phyloP scores from a whole-genome alignment of 345 rosid genomes.

The Brassica juncea region DNA sequence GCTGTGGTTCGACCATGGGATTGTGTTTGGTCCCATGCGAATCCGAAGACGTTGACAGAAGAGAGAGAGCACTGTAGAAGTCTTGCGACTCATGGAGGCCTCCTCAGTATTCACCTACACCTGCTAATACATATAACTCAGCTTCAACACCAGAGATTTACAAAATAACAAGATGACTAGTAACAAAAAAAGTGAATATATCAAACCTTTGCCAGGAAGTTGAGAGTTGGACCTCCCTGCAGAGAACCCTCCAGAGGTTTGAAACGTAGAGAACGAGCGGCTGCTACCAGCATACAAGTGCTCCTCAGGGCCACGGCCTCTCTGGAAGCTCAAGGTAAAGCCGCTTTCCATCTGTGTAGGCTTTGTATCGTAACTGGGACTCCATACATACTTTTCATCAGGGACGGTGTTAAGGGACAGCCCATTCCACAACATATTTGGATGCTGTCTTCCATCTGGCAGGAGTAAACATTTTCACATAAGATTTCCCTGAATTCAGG shows the following conservation, averaged over 20 bases:
- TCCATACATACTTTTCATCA: slow-evolving; percentile 46
- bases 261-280: slow-evolving; percentile 39
- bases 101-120: slow-evolving; percentile 54
- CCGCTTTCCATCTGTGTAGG: slow-evolving; percentile 53
- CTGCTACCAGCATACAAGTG: slow-evolving; percentile 40
- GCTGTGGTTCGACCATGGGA: slow-evolving; percentile 24
- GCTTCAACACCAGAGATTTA: slow-evolving; percentile 5
- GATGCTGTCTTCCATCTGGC: slow-evolving; percentile 68
- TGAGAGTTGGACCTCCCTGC: slow-evolving; percentile 29
- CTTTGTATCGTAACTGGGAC: slow-evolving; percentile 45
- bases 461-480: slow-evolving; percentile 11
- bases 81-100: slow-evolving; percentile 64
- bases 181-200: neutral
- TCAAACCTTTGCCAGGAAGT: slow-evolving; percentile 27
- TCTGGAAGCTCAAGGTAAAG: slow-evolving; percentile 44
- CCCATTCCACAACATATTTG: slow-evolving; percentile 54
- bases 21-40: slow-evolving; percentile 46
- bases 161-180: neutral
- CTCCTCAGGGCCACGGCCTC: slow-evolving; percentile 46
- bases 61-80: slow-evolving; percentile 97
- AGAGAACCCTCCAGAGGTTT: slow-evolving; percentile 46
- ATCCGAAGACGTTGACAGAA: slow-evolving; percentile 90
- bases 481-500: neutral
- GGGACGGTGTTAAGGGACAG: slow-evolving; percentile 48
- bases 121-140: slow-evolving; percentile 40